Conservation (phyloP, 2,329 filamentous ascomycete species). For the Domatiomyces catenatus region DNA sequence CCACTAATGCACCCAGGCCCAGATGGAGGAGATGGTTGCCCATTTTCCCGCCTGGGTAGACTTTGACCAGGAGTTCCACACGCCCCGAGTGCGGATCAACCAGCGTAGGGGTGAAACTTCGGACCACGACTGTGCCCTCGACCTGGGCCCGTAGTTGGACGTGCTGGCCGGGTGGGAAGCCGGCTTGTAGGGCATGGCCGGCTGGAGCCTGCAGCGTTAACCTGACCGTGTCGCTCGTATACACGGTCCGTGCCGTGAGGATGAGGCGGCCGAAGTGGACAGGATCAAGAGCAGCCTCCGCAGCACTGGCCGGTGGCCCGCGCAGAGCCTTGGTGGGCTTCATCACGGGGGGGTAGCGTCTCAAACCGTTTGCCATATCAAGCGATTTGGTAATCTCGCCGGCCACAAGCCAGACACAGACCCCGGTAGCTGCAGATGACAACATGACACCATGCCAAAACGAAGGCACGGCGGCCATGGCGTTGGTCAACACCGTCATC, state of each 20-base stretch:
- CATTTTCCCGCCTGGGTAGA: constrained; percentile 24
- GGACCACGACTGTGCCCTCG: constrained; percentile 31
- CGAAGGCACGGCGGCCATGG: not conserved
- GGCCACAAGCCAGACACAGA: not conserved
- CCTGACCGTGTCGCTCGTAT: not conserved
- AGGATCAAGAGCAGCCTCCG: not conserved
- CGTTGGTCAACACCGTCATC: not conserved
- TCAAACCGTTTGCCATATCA: not conserved
- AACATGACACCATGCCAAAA: not conserved
- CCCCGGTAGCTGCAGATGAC: not conserved
- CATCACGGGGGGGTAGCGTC: not conserved
- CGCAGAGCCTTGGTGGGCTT: not conserved
- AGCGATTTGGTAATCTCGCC: not conserved
- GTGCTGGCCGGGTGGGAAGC: constrained; percentile 43
- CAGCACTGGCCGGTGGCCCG: not conserved
- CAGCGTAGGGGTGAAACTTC: constrained; percentile 39
- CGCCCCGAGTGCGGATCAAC: constrained; percentile 22
- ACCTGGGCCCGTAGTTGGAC: constrained; percentile 37
- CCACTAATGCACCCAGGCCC: constrained; percentile 21
- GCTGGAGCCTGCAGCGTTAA: constrained; percentile 34
- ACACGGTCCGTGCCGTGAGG: constrained; percentile 2
- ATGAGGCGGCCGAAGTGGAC: not conserved
- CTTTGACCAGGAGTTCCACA: constrained; percentile 24
- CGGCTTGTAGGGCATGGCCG: constrained; percentile 28
- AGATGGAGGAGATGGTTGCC: constrained; percentile 22